Percentiles rank a stretch among this genome's conserved stretches.
Conservation (phyloP, 1,284 basidiomycete species). For the Vanrija sp. region DNA sequence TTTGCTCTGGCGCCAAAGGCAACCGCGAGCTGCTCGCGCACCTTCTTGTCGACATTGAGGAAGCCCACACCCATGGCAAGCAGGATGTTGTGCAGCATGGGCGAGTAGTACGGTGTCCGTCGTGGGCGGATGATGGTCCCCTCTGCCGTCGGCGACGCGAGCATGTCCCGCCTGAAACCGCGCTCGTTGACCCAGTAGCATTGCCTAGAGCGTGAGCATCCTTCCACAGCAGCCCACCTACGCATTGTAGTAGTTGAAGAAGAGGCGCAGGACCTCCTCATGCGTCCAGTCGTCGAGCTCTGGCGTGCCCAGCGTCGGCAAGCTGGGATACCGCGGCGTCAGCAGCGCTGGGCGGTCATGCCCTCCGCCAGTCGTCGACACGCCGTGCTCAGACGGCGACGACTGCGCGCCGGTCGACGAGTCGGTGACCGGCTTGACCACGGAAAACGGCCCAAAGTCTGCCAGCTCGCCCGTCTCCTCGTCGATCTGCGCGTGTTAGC, state of each 20-base stretch:
- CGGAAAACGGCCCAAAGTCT: conserved; percentile 17
- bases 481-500: conserved; percentile 10
- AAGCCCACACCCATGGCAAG: conserved; percentile 49
- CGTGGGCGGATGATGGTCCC: conserved; percentile 14
- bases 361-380: background rate
- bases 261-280: conserved; percentile 19
- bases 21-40: conserved; percentile 12
- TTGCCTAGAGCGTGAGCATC: conserved; percentile 12
- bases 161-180: conserved; percentile 18
- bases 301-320: conserved; percentile 7
- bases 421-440: conserved; percentile 9
- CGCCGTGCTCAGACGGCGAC: background rate
- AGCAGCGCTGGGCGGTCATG: background rate
- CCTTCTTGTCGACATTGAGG: conserved; percentile 6
- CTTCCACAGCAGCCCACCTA: background rate
- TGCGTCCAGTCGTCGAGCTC: conserved; percentile 17
- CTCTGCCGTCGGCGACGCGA: background rate
- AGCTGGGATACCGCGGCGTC: background rate
- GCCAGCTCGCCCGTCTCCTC: conserved; percentile 17
- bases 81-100: conserved; percentile 68
- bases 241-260: conserved; percentile 27
- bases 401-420: background rate
- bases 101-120: conserved; percentile 22
- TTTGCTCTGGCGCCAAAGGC: conserved; percentile 24
- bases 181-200: conserved; percentile 25